These are phyloP conservation scores for Verticillium tricorpus DNA, from an alignment of 2,329 filamentous ascomycete species.

Conservation along the genomic window DNA sequence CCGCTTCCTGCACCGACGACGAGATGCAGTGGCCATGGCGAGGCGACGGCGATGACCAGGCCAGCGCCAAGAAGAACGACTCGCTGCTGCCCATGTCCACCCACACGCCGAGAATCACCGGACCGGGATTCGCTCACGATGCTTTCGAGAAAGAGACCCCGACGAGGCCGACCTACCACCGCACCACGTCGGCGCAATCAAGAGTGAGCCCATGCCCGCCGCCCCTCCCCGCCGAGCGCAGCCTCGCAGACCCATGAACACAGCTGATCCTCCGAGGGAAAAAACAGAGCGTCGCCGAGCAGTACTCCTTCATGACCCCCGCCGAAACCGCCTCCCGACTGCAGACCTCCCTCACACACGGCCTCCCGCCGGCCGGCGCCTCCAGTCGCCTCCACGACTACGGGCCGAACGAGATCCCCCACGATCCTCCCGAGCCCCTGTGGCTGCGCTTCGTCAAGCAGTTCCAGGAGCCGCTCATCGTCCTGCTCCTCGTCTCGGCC, in stretches of 20 bases:
- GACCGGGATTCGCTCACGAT: slow-evolving; percentile 13
- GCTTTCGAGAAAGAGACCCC: slow-evolving; percentile 25
- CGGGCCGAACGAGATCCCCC: slow-evolving; percentile 90
- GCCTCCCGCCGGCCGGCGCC: slow-evolving; percentile 77
- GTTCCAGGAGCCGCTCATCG: slow-evolving; percentile 91
- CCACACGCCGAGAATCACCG: slow-evolving; percentile 23
- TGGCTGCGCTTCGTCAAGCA: slow-evolving; percentile 96
- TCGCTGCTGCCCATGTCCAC: slow-evolving; percentile 29
- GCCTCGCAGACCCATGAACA: neutral
- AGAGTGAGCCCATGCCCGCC: slow-evolving; percentile 35
- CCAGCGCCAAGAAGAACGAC: slow-evolving; percentile 19
- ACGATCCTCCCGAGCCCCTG: slow-evolving; percentile 87
- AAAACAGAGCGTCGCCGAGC: slow-evolving; percentile 49
- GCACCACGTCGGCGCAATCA: slow-evolving; percentile 52
- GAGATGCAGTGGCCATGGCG: slow-evolving; percentile 32
- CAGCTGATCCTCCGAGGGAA: slow-evolving; percentile 1
- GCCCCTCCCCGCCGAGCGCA: neutral
- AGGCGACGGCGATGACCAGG: slow-evolving; percentile 19
- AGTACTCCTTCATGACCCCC: slow-evolving; percentile 65
- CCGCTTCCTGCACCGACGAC: neutral
- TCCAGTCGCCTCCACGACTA: slow-evolving; percentile 72
- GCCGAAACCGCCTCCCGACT: slow-evolving; percentile 74
- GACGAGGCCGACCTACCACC: slow-evolving; percentile 30
- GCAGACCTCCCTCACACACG: slow-evolving; percentile 76
- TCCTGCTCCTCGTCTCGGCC: slow-evolving; percentile 86